These are phyloP conservation scores for Mariannaea sp. DNA, from an alignment of 2,329 filamentous ascomycete genomes.

Conservation along the genomic window DNA sequence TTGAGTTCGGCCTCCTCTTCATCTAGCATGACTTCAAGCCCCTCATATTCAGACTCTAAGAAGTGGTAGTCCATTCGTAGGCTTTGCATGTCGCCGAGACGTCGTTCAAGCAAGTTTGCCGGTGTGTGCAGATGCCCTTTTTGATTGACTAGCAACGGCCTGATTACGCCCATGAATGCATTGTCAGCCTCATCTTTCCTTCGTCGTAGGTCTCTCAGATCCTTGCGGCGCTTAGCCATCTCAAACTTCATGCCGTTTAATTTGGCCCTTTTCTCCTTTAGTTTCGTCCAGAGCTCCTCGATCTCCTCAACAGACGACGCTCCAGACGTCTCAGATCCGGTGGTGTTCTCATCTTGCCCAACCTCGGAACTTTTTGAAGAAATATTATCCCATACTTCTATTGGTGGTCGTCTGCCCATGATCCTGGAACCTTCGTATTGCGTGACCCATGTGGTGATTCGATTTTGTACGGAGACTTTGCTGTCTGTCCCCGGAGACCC, in stretches of 20 bases:
- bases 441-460: slow-evolving; percentile 44
- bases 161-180: slow-evolving; percentile 46
- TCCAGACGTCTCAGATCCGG: slow-evolving; percentile 5
- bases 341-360: slow-evolving; percentile 18
- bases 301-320: slow-evolving; percentile 36
- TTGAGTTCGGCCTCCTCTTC: slow-evolving; percentile 44
- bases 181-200: slow-evolving; percentile 46
- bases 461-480: slow-evolving; percentile 39
- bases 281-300: slow-evolving; percentile 43
- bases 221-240: slow-evolving; percentile 42
- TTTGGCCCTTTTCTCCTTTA: slow-evolving; percentile 43
- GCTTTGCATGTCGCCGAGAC: slow-evolving; percentile 44
- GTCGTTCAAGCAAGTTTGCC: slow-evolving; percentile 35
- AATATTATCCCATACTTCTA: slow-evolving; percentile 12
- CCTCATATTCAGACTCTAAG: slow-evolving; percentile 45
- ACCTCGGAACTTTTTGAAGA: slow-evolving; percentile 18
- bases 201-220: slow-evolving; percentile 40
- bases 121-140: slow-evolving; percentile 28
- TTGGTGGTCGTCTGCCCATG: slow-evolving; percentile 25
- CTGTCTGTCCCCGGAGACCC: slow-evolving; percentile 30
- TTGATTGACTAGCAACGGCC: slow-evolving; percentile 43
- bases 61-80: slow-evolving; percentile 46
- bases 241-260: slow-evolving; percentile 37
- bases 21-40: slow-evolving; percentile 42
- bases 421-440: slow-evolving; percentile 38